These are phyloP conservation scores for Diaporthe vexans DNA, from an alignment of 2,329 filamentous ascomycete genomes.

Conservation along the genomic window DNA sequence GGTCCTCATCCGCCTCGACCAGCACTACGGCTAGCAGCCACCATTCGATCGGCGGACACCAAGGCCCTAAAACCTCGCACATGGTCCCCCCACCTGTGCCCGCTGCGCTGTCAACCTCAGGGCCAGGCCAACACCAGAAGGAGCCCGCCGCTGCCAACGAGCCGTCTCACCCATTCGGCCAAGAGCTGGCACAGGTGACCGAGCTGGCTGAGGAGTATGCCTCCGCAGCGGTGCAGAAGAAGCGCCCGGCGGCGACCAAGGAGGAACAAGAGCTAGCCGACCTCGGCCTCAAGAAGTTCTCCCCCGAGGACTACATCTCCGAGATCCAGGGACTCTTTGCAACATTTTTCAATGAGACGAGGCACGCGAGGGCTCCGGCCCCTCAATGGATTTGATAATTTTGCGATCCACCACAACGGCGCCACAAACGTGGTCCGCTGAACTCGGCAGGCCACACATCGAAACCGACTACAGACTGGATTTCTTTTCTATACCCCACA, in stretches of 20 bases:
- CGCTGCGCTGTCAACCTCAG: conserved; percentile 36
- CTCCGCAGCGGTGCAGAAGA: conserved; percentile 61
- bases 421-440: not conserved
- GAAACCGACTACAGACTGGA: conserved; percentile 11
- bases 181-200: conserved; percentile 91
- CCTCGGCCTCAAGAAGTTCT: conserved; percentile 80
- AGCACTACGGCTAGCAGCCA: conserved; percentile 64
- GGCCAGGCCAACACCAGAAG: conserved; percentile 41
- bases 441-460: not conserved
- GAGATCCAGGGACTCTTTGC: conserved; percentile 81
- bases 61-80: conserved; percentile 46
- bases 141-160: conserved; percentile 46
- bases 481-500: conserved; percentile 25
- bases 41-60: conserved; percentile 49
- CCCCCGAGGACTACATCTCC: conserved; percentile 84
- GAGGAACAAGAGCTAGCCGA: conserved; percentile 79
- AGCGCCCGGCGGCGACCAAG: conserved; percentile 75
- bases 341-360: conserved; percentile 67
- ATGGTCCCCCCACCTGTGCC: conserved; percentile 47
- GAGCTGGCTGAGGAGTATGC: conserved; percentile 93
- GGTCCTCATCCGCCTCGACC: conserved; percentile 70
- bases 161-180: conserved; percentile 81
- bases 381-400: conserved; percentile 64
- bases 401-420: not conserved
- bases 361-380: conserved; percentile 49